Evolutionary conservation across 1,284 basidiomycete genomes (phyloP).

Genomic region (Cerioporus squamosus): DNA sequence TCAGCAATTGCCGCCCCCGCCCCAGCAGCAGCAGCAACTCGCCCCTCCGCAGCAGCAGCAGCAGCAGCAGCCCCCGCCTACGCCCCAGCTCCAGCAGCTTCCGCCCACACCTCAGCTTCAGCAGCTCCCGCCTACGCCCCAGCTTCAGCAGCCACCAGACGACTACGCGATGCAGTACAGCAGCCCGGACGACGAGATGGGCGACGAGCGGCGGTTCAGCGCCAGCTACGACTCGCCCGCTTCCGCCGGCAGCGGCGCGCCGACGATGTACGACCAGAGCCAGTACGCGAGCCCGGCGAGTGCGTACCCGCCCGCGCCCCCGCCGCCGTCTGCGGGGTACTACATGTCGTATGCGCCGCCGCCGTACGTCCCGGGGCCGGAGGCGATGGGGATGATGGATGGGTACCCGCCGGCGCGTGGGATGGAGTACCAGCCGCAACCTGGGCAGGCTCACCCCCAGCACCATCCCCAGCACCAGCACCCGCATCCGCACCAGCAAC

Average conservation of each 20-base stretch:
- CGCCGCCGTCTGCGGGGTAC: conserved; percentile 14
- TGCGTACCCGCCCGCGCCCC: conserved; percentile 14
- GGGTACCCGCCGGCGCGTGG: no score
- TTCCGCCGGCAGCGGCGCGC: conserved; percentile 1
- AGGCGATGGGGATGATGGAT: conserved; percentile 21
- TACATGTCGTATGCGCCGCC: conserved; percentile 24
- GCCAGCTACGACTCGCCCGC: conserved; percentile 24
- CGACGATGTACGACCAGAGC: conserved; percentile 21
- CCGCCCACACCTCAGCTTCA: no score
- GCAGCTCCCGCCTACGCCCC: not conserved
- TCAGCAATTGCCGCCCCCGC: no score
- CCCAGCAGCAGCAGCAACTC: no score
- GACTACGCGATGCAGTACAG: conserved; percentile 30
- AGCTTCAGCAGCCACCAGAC: conserved; percentile 18
- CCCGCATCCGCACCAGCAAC: conserved; percentile 1
- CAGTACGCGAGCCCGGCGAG: conserved; percentile 16
- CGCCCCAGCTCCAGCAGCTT: not conserved
- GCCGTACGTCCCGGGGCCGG: conserved; percentile 6
- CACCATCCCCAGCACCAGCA: not conserved
- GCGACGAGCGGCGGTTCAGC: conserved; percentile 23
- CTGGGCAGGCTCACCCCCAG: not conserved
- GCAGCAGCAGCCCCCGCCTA: conserved; percentile 7
- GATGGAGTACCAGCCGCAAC: no score
- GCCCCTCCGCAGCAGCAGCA: no score
- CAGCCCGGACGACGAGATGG: conserved; percentile 19